Base-by-base conservation (phyloP, 2,329 filamentous ascomycete genomes). In the Monilinia fructigena region DNA sequence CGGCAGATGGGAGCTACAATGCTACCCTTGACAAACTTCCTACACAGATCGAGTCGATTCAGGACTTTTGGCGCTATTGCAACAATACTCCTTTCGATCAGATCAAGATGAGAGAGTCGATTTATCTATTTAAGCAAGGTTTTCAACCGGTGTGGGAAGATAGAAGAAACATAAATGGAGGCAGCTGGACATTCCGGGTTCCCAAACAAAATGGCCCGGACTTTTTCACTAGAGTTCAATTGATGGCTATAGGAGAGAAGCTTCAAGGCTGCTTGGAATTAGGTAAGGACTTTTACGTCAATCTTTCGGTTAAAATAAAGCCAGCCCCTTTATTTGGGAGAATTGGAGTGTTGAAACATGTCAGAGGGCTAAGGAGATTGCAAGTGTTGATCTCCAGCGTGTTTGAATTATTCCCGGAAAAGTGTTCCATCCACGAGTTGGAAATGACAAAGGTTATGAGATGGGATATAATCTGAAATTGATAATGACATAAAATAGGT, bases 171-270 rank as follows among this genome's bases (percentile, higher is more conserved):
- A 82, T 89, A 68, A 84, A 88, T 69, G 94, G 94, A 63, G 94
- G 94, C 60, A 90, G 90, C 76, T 97, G 92, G 92, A 96, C 92
- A 28, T 96, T 98, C 79, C 88, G 93, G 61, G 89, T 97, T 55
- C 88, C 89, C 70, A 97, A 96, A 81, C 83, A 82, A 69, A 83
- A 85, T 48, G 86, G 86, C 7, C 85, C 87, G 3, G 89, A 89
- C 73, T 90, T 91, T 75, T 97, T 89, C 92, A 93, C 88, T 73
- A 87, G 89, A 76, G 83, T 97, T 69, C 86, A 93, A 80, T 80
- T 94, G 76, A 83, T 95, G 77, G 92, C 92, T 45, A 91, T 95
- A 68, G 92, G 92, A 45, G 92, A 96, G 81, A 85, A 89, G 75
- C 80, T 96, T 69, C 89, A 95, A 79, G 83, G 85, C 70, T 89